These are phyloP conservation scores for Xerocomus spinulosus DNA, from an alignment of 768 basidiomycete species.

Conservation along the genomic window DNA sequence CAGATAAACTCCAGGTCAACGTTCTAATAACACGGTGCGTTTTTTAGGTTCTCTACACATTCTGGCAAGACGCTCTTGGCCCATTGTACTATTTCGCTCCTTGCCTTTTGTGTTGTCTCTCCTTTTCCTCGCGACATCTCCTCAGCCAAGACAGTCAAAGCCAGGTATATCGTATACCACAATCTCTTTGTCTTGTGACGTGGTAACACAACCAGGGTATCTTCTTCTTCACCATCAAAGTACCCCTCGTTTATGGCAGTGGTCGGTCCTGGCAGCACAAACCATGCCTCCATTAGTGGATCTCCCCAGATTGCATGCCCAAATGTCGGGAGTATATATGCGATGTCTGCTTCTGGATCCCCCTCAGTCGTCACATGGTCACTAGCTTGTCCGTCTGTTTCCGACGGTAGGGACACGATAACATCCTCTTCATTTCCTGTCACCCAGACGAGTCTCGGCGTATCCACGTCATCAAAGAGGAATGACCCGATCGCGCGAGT, in stretches of 20 bases:
- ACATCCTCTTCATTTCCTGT: slow-evolving; percentile 57
- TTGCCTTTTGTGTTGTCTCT: slow-evolving; percentile 17
- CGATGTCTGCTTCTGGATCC: slow-evolving; percentile 24
- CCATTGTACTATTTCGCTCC: slow-evolving; percentile 33
- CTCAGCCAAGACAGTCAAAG: slow-evolving; percentile 46
- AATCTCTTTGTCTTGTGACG: slow-evolving; percentile 71
- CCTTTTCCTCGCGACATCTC: slow-evolving; percentile 26
- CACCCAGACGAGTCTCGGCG: slow-evolving; percentile 63
- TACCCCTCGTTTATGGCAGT: slow-evolving; percentile 60
- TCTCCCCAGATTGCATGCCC: slow-evolving; percentile 70
- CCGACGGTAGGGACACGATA: slow-evolving; percentile 39
- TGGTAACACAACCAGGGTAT: slow-evolving; percentile 47
- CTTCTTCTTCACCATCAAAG: slow-evolving; percentile 40
- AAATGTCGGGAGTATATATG: slow-evolving; percentile 38
- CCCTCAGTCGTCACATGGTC: slow-evolving; percentile 9
- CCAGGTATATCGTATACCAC: slow-evolving; percentile 72
- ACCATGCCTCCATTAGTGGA: slow-evolving; percentile 65
- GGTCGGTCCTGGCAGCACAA: slow-evolving; percentile 46
- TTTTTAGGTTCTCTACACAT: slow-evolving; percentile 43
- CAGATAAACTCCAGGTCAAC: neutral
- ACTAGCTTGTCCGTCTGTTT: slow-evolving; percentile 4
- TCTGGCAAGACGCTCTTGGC: slow-evolving; percentile 38
- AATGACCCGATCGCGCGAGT: slow-evolving; percentile 70
- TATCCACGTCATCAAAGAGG: slow-evolving; percentile 74
- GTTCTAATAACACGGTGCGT: slow-evolving; percentile 32